These are phyloP conservation scores for Ganoderma lingzhi DNA, from an alignment of 1,284 basidiomycete genomes.

Conservation along the genomic window DNA sequence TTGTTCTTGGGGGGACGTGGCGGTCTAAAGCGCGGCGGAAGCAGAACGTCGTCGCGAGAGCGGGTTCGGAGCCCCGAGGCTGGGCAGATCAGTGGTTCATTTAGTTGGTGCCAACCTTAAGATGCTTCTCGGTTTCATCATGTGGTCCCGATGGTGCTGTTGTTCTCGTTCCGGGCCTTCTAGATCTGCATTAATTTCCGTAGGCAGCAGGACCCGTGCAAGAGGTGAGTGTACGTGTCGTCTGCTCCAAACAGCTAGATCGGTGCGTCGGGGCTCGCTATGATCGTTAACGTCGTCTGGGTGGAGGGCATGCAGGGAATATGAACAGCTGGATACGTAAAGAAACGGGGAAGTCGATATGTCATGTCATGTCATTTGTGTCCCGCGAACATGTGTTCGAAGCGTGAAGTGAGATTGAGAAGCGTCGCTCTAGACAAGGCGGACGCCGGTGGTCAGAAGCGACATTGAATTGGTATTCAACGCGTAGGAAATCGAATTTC, in stretches of 20 bases:
- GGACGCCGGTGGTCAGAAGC: neutral
- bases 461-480: neutral
- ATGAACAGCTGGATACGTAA: neutral
- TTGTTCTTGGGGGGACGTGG: neutral
- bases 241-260: too few relatives aligned
- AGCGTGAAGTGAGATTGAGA: neutral
- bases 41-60: neutral
- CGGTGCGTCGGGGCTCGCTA: too few relatives aligned
- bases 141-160: neutral
- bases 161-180: neutral
- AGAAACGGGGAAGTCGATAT: too few relatives aligned
- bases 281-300: neutral
- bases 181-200: neutral
- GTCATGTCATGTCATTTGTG: too few relatives aligned
- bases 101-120: neutral
- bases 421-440: neutral
- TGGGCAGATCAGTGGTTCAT: conserved; percentile 6
- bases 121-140: conserved; percentile 1
- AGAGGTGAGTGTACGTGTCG: neutral
- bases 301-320: neutral
- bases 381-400: neutral
- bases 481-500: neutral
- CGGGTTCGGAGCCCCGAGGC: neutral
- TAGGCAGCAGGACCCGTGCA: neutral
- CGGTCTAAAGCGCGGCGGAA: neutral